Conservation (phyloP, 225 moss, liverwort and hornwort genomes). For the Asterella californica region DNA sequence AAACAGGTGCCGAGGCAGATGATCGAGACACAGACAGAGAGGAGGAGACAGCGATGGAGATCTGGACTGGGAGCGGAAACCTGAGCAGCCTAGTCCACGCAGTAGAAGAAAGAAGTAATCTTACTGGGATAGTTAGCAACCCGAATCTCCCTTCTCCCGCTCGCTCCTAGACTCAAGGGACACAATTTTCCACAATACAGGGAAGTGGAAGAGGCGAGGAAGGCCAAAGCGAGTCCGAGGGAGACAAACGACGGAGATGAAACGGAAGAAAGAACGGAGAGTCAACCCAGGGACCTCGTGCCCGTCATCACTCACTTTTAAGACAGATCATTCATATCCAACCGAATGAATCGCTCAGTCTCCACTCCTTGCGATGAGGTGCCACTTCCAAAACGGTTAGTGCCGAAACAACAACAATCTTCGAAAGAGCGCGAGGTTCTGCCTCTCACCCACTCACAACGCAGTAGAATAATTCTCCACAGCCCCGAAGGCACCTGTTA, state of each 20-base stretch:
- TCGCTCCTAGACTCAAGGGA: not conserved
- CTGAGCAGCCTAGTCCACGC: not conserved
- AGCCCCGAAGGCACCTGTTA: not conserved
- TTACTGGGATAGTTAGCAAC: not conserved
- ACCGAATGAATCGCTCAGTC: not conserved
- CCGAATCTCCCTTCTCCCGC: not conserved
- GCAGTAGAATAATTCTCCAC: not conserved
- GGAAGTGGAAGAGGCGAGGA: not conserved
- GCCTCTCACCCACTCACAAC: not conserved
- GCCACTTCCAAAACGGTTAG: constrained; percentile 21
- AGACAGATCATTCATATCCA: not conserved
- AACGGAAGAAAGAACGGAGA: not conserved
- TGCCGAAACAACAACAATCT: constrained; percentile 10
- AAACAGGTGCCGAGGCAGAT: not conserved
- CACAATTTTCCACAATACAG: not conserved
- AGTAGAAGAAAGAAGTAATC: not conserved
- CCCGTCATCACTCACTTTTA: constrained; percentile 1
- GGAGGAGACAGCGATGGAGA: not conserved
- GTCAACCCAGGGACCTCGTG: not conserved
- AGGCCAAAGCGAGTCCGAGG: not conserved
- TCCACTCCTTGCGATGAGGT: constrained; percentile 5
- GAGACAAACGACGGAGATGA: not conserved
- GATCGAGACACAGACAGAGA: not conserved
- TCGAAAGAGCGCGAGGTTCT: constrained; percentile 1
- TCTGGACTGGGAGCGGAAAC: not conserved